Evolutionary conservation across 2,329 filamentous ascomycete genomes (phyloP).

Genomic region (Neopestalotiopsis rosae): DNA sequence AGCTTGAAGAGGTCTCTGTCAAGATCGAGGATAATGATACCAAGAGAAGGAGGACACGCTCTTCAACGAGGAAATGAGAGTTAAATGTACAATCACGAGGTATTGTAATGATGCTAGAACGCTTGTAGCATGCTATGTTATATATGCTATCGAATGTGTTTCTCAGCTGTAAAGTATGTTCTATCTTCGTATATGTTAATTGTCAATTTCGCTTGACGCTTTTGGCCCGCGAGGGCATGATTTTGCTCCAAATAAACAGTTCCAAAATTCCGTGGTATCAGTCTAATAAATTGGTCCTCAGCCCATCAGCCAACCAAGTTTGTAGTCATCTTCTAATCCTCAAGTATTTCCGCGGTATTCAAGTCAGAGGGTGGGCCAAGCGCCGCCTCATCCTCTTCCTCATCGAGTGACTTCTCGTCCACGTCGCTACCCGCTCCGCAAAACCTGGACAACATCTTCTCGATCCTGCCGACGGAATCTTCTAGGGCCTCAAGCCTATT

Average conservation of each 20-base stretch:
- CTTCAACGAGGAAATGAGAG: neutral
- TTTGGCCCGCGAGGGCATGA: neutral
- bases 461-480: slow-evolving; percentile 52
- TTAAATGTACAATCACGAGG: neutral
- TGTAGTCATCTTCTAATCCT: neutral
- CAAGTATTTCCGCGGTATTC: neutral
- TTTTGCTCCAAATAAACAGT: neutral
- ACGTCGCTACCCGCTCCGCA: slow-evolving; percentile 27
- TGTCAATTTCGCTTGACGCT: neutral
- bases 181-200: neutral
- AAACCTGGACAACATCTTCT: slow-evolving; percentile 50
- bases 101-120: neutral
- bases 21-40: neutral
- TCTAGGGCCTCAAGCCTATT: slow-evolving; percentile 56
- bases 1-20: slow-evolving; percentile 17
- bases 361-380: slow-evolving; percentile 16
- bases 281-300: neutral
- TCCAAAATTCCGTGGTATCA: neutral
- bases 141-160: neutral
- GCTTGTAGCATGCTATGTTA: neutral
- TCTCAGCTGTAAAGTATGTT: neutral
- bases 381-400: slow-evolving; percentile 30
- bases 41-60: slow-evolving; percentile 16
- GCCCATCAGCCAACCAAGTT: neutral
- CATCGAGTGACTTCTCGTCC: slow-evolving; percentile 26